Evolutionary conservation across 768 basidiomycete genomes (phyloP).

Genomic region (Lactarius sp.): DNA sequence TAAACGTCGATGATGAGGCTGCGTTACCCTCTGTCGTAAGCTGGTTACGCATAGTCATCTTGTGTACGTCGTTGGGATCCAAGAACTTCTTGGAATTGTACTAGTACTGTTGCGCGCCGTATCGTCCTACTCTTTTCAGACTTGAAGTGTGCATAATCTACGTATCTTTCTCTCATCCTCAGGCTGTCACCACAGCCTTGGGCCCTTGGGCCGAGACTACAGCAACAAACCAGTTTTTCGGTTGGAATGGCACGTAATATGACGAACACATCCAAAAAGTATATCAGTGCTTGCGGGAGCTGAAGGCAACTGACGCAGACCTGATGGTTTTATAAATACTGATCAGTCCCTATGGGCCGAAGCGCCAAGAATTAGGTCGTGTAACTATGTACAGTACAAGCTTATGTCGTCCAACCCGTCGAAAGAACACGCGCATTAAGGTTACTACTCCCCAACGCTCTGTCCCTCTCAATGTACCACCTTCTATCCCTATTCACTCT

Average conservation of each 20-base stretch:
- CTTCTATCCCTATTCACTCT: no score
- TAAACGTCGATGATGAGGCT: constrained; percentile 76
- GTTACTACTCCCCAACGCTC: no score
- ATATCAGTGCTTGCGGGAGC: no score
- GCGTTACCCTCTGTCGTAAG: constrained; percentile 82
- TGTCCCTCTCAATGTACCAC: no score
- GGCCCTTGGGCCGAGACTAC: background rate
- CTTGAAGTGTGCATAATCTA: constrained; percentile 26
- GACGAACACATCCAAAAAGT: no score
- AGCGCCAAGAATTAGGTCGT: no score
- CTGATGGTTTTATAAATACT: no score
- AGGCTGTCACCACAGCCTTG: background rate
- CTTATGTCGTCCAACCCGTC: no score
- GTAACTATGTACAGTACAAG: no score
- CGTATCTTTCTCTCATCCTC: constrained; percentile 8
- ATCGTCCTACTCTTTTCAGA: constrained; percentile 11
- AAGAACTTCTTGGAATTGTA: constrained; percentile 26
- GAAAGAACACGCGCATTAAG: no score
- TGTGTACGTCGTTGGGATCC: constrained; percentile 14
- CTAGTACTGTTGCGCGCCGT: constrained; percentile 23
- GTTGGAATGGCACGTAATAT: background rate
- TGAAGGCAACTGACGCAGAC: no score
- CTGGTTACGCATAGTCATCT: constrained; percentile 12
- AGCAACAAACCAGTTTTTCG: background rate
- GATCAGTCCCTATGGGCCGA: no score